Evolutionary conservation across 2,329 filamentous ascomycete genomes (phyloP).

Genomic region (Leptographium flavum): DNA sequence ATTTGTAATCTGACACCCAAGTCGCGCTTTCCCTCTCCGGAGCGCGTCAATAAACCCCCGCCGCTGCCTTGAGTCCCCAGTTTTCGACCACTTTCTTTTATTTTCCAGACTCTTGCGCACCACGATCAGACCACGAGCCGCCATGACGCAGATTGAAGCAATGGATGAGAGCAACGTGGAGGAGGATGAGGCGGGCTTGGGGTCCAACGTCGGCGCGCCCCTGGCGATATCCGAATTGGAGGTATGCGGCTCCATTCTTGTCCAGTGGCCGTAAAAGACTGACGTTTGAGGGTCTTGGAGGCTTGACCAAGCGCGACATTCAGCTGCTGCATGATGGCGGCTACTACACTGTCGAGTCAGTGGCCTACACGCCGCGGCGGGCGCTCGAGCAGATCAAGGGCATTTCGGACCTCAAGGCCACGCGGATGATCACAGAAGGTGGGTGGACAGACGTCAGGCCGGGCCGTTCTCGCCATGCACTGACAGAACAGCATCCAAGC

Average conservation of each 20-base stretch:
- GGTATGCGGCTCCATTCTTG: conserved; percentile 35
- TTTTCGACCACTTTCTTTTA: not conserved
- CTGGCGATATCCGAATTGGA: conserved; percentile 77
- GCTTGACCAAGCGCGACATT: conserved; percentile 88
- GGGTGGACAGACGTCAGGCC: conserved; percentile 14
- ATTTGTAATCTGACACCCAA: conserved; percentile 6
- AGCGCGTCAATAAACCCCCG: conserved; percentile 12
- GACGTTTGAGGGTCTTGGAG: conserved; percentile 58
- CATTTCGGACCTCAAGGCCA: conserved; percentile 92
- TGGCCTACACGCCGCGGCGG: conserved; percentile 80
- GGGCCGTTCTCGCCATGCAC: not conserved
- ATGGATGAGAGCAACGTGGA: conserved; percentile 50
- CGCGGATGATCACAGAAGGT: conserved; percentile 85
- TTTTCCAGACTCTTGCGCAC: not conserved
- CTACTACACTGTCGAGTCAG: conserved; percentile 87
- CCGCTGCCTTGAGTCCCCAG: not conserved
- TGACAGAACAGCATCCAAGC: conserved; percentile 57
- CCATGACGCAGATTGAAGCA: conserved; percentile 39
- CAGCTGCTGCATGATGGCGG: conserved; percentile 85
- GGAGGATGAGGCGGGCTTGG: conserved; percentile 59
- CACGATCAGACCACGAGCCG: not conserved
- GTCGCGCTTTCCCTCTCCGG: conserved; percentile 10
- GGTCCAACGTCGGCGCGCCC: conserved; percentile 79
- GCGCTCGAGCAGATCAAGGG: conserved; percentile 91
- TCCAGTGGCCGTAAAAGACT: not conserved